Base-by-base conservation (phyloP, 345 rosid genomes). In the Arabis alpina region DNA sequence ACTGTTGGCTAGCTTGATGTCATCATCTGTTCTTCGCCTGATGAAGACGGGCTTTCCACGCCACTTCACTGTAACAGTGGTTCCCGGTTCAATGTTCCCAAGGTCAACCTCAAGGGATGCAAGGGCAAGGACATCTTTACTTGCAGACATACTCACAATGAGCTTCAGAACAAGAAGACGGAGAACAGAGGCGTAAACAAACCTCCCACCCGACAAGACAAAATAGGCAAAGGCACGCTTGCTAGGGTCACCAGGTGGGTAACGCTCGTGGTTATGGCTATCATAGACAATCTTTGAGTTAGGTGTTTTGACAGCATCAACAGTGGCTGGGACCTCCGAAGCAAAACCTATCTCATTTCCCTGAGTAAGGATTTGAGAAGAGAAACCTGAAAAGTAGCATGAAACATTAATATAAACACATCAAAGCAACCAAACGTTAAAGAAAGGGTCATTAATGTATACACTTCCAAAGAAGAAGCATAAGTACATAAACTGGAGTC, bases 11-110 rank as follows among this genome's bases (percentile, higher is more conserved):
- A 87, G 71, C 76, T 90, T 83, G 55, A 90, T 84, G 58, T 90
- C 98, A 3, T 93, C 98, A 2, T 90, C 97, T 30, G 98, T 93
- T 64, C 98, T 85, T 56, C 94, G 77, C 76, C 97, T 82, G 82
- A 93, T 93, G 76, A 90, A 93, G 36, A 93, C 98, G 0, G 98
- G 98, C 83, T 93, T 93, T 15, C 98, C 98, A 66, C 96, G 93
- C 98, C 96, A 93, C 89, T 93, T 93, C 13, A 93, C 96, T 6
- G 97, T 93, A 19, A 93, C 90, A 6, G 98, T 93, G 42, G 82
- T 73, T 55, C 98, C 97, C 0, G 98, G 91, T 52, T 90, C 96
- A 6, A 93, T 90, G 78, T 87, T 87, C 5, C 88, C 86, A 7
- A 93, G 91, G 77, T 93, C 98, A 45, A 90, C 98, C 89, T 92